These are phyloP conservation scores for Chrysanthemum seticuspe DNA, from an alignment of 129 eudicot genomes.

Conservation along the genomic window DNA sequence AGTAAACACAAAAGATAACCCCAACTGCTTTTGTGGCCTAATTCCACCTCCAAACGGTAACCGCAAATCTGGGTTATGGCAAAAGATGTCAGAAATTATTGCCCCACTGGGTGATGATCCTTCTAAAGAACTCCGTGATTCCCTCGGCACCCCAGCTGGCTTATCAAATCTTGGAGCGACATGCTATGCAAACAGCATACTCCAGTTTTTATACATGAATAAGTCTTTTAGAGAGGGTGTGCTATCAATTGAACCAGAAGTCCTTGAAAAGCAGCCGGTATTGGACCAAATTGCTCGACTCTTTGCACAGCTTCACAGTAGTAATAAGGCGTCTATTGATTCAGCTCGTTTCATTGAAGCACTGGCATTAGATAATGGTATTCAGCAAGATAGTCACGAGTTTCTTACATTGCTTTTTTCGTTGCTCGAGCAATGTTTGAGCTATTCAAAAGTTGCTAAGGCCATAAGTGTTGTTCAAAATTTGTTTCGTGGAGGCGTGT, in stretches of 20 bases:
- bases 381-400: constrained; percentile 98
- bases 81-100: constrained; percentile 73
- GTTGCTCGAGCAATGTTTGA: constrained; percentile 89
- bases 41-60: constrained; percentile 87
- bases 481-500: constrained; percentile 94
- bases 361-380: constrained; percentile 88
- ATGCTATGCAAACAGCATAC: constrained; percentile 98
- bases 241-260: constrained; percentile 72
- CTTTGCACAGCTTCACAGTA: constrained; percentile 83
- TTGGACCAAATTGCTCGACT: constrained; percentile 80
- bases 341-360: constrained; percentile 94
- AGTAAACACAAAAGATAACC: constrained; percentile 88
- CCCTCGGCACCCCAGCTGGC: constrained; percentile 77
- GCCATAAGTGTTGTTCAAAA: constrained; percentile 88
- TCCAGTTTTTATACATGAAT: constrained; percentile 88
- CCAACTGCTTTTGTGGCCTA: constrained; percentile 94
- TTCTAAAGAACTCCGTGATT: constrained; percentile 65
- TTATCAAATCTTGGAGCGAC: constrained; percentile 95
- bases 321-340: constrained; percentile 80
- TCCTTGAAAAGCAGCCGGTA: constrained; percentile 73
- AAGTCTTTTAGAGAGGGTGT: constrained; percentile 85
- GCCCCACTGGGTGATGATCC: constrained; percentile 79
- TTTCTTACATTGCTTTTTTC: constrained; percentile 92
- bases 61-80: constrained; percentile 95
- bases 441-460: constrained; percentile 58